These are phyloP conservation scores for Phtheirospermum japonicum DNA, from an alignment of 257 asterid genomes.

Conservation along the genomic window DNA sequence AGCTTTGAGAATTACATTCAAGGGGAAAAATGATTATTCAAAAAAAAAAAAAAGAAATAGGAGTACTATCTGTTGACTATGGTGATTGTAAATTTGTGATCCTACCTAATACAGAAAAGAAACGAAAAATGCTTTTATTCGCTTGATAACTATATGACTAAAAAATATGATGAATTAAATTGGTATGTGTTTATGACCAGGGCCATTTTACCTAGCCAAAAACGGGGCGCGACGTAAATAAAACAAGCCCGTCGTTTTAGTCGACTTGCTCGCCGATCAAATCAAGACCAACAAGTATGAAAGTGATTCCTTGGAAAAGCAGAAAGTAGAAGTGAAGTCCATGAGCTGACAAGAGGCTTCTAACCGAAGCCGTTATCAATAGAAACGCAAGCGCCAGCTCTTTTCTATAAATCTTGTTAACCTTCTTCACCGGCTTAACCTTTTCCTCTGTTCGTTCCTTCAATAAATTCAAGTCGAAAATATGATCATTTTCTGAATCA, in stretches of 20 bases:
- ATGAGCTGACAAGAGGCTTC: constrained; percentile 72
- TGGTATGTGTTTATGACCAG: neutral
- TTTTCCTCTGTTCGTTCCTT: constrained; percentile 36
- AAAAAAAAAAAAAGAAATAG: neutral
- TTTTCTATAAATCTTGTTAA: constrained; percentile 63
- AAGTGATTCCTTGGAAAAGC: constrained; percentile 75
- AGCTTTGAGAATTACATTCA: constrained; percentile 6
- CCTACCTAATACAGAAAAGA: constrained; percentile 29
- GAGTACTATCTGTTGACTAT: constrained; percentile 13
- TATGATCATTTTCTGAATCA: constrained; percentile 36
- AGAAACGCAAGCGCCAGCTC: constrained; percentile 70
- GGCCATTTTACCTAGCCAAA: neutral
- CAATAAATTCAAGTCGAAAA: constrained; percentile 33
- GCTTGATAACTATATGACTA: no score
- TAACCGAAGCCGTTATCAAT: constrained; percentile 55
- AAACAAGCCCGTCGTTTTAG: constrained; percentile 9
- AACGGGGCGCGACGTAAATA: neutral
- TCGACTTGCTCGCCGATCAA: constrained; percentile 69
- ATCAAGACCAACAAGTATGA: constrained; percentile 66
- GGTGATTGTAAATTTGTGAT: constrained; percentile 9
- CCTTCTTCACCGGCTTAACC: constrained; percentile 35
- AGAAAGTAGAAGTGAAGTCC: constrained; percentile 76
- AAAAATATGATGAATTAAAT: neutral
- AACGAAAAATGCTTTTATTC: neutral
- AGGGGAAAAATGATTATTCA: no score